Evolutionary conservation across 2,329 filamentous ascomycete genomes (phyloP).

Genomic region (Cercospora citrullina): DNA sequence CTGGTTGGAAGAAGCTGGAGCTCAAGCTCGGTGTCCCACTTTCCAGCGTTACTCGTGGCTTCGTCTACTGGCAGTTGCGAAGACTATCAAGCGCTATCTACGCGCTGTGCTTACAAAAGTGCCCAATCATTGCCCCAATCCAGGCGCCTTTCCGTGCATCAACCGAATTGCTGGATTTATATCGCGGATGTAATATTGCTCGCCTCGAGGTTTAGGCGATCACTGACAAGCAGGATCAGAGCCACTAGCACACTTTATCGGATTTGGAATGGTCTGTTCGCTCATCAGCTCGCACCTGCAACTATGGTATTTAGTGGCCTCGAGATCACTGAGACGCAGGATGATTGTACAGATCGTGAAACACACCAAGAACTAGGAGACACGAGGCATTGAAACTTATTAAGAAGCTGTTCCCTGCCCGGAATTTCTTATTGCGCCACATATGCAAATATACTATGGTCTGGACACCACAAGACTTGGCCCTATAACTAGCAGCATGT

Average conservation of each 20-base stretch:
- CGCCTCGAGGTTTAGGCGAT: background rate
- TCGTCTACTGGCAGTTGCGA: background rate
- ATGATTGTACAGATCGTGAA: background rate
- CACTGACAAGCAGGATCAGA: background rate
- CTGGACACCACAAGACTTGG: background rate
- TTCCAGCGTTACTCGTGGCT: background rate
- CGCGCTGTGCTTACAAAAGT: background rate
- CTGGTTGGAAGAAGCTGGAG: background rate
- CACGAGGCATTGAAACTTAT: background rate
- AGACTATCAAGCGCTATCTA: background rate
- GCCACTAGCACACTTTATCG: background rate
- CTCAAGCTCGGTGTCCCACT: background rate
- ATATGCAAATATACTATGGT: background rate
- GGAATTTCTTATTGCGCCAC: background rate
- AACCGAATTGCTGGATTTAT: background rate
- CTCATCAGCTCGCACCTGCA: background rate
- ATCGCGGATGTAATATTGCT: background rate
- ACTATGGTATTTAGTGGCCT: background rate
- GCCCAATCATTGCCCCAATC: background rate
- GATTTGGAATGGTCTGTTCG: background rate
- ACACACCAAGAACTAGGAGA: background rate
- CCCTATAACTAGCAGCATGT: constrained; percentile 12
- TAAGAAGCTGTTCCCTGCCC: background rate
- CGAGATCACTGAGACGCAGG: background rate
- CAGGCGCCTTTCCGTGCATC: background rate